Conservation (phyloP, 495 filamentous ascomycete species). For the Daldinia caldariorum region DNA sequence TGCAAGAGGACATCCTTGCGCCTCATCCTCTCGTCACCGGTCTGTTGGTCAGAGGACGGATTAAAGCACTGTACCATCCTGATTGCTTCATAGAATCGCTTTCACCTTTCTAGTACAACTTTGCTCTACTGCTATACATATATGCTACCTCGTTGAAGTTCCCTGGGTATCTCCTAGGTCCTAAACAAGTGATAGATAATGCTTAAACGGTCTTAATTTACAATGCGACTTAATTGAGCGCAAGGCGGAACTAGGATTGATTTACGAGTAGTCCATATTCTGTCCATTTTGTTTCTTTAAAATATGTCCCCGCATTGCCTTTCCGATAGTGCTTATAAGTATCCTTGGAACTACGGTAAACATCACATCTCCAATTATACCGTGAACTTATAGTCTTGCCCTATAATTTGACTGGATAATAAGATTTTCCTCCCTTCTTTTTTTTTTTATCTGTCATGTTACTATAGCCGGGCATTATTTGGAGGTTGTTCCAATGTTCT, state of each 20-base stretch:
- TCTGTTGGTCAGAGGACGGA: background rate
- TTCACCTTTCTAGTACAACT: background rate
- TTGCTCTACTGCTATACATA: background rate
- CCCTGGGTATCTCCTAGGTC: too few species aligned
- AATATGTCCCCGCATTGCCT: background rate
- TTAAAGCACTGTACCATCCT: background rate
- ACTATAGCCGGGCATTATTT: conserved; percentile 16
- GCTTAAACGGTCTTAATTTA: background rate
- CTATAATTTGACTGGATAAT: conserved; percentile 9
- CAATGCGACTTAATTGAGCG: background rate
- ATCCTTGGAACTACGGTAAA: background rate
- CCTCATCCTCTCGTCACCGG: background rate
- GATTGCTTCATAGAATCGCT: background rate
- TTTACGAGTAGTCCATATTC: background rate
- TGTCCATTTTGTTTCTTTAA: background rate
- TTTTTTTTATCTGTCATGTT: background rate
- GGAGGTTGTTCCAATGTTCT: background rate
- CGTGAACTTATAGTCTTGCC: conserved; percentile 4
- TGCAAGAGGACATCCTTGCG: background rate
- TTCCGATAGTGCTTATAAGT: background rate
- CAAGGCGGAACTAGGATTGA: background rate
- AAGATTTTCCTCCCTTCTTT: background rate
- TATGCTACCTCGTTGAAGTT: background rate
- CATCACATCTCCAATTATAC: background rate
- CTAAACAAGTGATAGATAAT: too few species aligned